These are phyloP conservation scores for Rhizopogon vesiculosus DNA, from an alignment of 768 basidiomycete genomes.

Conservation along the genomic window DNA sequence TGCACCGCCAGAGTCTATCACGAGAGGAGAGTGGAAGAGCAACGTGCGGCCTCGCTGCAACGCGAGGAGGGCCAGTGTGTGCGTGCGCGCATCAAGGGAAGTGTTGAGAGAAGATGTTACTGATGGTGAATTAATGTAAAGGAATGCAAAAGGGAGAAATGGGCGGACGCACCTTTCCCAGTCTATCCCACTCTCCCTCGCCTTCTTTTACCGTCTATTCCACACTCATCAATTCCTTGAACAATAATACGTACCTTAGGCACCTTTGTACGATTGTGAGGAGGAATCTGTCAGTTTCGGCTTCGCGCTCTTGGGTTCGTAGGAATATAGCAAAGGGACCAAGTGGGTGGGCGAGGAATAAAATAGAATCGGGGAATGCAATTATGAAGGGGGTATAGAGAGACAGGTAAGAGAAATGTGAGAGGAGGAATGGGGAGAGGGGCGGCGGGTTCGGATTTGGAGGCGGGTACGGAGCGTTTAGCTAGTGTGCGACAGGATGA, in stretches of 20 bases:
- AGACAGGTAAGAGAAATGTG: too few species aligned
- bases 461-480: not conserved
- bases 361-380: too few species aligned
- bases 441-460: too few species aligned
- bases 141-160: not conserved
- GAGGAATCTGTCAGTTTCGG: too few species aligned
- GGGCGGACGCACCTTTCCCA: slow-evolving; percentile 45
- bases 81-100: slow-evolving; percentile 72
- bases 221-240: slow-evolving; percentile 75
- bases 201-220: slow-evolving; percentile 41
- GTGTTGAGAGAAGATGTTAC: slow-evolving; percentile 77
- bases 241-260: slow-evolving; percentile 78
- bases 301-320: too few species aligned
- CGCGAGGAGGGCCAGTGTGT: slow-evolving; percentile 70
- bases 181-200: slow-evolving; percentile 61
- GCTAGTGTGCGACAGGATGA: slow-evolving; percentile 11
- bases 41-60: slow-evolving; percentile 82
- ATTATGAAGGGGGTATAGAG: too few species aligned
- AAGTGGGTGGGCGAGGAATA: too few species aligned
- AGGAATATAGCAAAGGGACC: too few species aligned
- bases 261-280: slow-evolving; percentile 35
- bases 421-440: slow-evolving; percentile 33
- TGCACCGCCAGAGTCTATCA: not conserved
- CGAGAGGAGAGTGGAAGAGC: slow-evolving; percentile 24
- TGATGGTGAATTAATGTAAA: slow-evolving; percentile 24